Evolutionary conservation across 2,329 filamentous ascomycete species (phyloP).

Genomic region (Alternaria longipes): DNA sequence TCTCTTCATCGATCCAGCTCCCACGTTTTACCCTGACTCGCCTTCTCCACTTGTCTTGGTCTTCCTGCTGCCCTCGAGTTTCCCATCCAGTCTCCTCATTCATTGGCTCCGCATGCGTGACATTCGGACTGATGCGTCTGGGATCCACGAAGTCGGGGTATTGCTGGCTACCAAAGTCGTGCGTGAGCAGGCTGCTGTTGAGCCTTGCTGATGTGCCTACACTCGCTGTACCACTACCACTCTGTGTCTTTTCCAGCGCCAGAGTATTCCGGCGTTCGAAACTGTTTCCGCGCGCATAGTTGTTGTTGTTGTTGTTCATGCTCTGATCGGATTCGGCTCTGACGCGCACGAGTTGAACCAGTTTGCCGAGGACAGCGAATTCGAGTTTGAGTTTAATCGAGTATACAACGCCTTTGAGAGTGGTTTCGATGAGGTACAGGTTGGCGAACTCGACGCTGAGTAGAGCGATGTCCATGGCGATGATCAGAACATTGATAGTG

Average conservation of each 20-base stretch:
- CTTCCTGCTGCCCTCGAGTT: constrained; percentile 19
- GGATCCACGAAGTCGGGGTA: constrained; percentile 46
- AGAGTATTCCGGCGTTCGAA: constrained; percentile 17
- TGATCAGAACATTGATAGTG: constrained; percentile 47
- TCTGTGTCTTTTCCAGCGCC: constrained; percentile 31
- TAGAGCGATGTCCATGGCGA: constrained; percentile 43
- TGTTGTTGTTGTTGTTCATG: constrained; percentile 22
- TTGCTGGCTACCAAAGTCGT: constrained; percentile 17
- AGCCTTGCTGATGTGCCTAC: constrained; percentile 5
- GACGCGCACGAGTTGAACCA: constrained; percentile 50
- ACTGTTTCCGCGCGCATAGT: constrained; percentile 9
- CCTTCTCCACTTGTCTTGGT: constrained; percentile 35
- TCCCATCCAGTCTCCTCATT: constrained; percentile 24
- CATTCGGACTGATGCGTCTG: constrained; percentile 25
- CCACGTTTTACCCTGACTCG: constrained; percentile 22
- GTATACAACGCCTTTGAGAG: constrained; percentile 56
- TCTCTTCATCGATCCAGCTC: constrained; percentile 49
- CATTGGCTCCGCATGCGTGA: constrained; percentile 33
- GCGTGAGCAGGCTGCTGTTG: constrained; percentile 13
- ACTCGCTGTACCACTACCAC: constrained; percentile 14
- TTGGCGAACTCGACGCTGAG: constrained; percentile 45
- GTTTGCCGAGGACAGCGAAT: constrained; percentile 62
- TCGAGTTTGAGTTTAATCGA: constrained; percentile 64
- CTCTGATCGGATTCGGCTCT: constrained; percentile 31
- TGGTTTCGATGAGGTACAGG: constrained; percentile 47